A percentile compares a stretch with the other conserved stretches of the same genome.
Evolutionary conservation across 148 eudicot genomes (phyloP).

Genomic region (Camellia japonica): DNA sequence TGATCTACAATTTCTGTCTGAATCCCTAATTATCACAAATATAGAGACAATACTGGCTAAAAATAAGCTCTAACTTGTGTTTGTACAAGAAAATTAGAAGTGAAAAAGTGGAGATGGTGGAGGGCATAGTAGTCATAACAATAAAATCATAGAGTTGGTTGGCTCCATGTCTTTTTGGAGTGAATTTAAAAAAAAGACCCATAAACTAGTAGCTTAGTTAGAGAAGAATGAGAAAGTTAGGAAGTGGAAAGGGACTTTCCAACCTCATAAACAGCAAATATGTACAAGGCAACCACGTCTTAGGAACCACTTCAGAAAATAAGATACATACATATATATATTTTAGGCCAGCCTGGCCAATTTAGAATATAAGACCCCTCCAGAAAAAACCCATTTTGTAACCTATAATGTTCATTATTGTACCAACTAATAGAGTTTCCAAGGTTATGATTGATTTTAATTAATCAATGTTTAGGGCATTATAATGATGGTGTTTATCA

Average conservation of each 20-base stretch:
- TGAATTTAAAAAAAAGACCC: conserved; percentile 21
- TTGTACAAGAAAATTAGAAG: neutral
- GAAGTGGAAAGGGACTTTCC: conserved; percentile 47
- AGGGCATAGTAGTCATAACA: conserved; percentile 10
- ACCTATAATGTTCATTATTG: neutral
- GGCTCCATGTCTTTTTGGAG: conserved; percentile 19
- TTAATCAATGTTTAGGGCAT: neutral
- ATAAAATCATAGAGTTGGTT: neutral
- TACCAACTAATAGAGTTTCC: neutral
- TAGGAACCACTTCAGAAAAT: neutral
- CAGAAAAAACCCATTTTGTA: neutral
- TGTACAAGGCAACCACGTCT: conserved; percentile 29
- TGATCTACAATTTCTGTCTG: neutral
- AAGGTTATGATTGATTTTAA: neutral
- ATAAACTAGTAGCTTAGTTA: neutral
- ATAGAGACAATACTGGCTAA: neutral
- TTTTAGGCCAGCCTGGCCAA: neutral
- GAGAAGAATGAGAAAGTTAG: conserved; percentile 20
- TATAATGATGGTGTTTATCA: neutral
- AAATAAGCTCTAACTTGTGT: neutral
- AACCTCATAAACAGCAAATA: conserved; percentile 41
- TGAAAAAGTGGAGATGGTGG: neutral
- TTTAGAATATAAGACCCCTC: neutral
- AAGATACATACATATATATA: neutral
- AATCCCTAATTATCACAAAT: neutral